Base-by-base conservation (phyloP, 495 filamentous ascomycete genomes). In the Penicillium waksmanii region DNA sequence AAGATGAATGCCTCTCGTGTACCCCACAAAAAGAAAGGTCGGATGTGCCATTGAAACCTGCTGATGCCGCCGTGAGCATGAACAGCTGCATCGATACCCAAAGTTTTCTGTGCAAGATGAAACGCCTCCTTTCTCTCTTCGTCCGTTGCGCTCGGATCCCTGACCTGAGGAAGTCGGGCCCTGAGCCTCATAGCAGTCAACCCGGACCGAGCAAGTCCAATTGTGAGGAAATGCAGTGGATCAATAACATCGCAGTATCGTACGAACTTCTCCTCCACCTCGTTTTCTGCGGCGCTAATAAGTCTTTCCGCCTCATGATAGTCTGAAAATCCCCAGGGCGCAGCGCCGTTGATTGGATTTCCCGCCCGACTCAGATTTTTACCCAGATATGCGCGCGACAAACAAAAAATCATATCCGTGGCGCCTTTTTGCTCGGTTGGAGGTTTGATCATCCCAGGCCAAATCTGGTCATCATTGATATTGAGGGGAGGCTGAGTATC, bases 321-420 rank as follows among this genome's bases (percentile, higher is more conserved):
- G 35, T 78, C 56, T 6, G 50, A 33, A 25, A 63, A 62, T 13
- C 54, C 35, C 33, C 55, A 57, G n/a, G 44, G 43, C 5, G n/a
- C 54, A 23, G 34, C 48, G 4, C 40, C 49, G 13, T 65, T 55
- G 34, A 54, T 46, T 31, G 27, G 27, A 31, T 27, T 56, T 42
- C 4, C 54, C 23, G 2, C 56, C 49, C 2, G 52, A 55, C 33
- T 60, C 35, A 5, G 55, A 54, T 17, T 56, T 15, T 61, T 64
- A 8, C 60, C 59, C 12, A 68, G 18, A 35, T 86, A 82, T 56
- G 79, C 86, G 9, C 86, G 81, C 8, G 89, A 84, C 15, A 95
- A 72, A 55, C 84, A 87, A 65, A 94, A 93, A 1, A 89, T 89
- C 86, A 92, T 89, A 55, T 94, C 89, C 3, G 90, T 91, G 1